These are phyloP conservation scores for Psidium friedrichsthalianum DNA, from an alignment of 345 rosid genomes.

Conservation along the genomic window DNA sequence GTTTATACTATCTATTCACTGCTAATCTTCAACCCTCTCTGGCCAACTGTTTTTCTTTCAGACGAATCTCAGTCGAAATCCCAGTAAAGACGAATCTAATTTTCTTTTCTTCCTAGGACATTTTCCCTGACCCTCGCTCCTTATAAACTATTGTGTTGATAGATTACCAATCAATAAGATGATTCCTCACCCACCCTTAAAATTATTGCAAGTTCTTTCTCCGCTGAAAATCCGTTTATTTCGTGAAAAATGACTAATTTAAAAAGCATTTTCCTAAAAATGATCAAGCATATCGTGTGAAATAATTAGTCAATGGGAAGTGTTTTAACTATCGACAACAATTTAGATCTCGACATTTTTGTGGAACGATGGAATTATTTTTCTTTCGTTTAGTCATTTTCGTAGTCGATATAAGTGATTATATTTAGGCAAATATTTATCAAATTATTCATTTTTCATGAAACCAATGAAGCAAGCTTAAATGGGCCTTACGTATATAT, in stretches of 20 bases:
- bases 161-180: background rate
- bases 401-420: background rate
- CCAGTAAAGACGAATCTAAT: background rate
- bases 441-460: background rate
- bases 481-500: background rate
- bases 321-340: background rate
- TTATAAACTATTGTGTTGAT: background rate
- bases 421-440: background rate
- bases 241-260: background rate
- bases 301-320: background rate
- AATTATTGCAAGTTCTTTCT: background rate
- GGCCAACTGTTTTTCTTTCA: background rate
- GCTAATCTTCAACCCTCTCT: background rate
- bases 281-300: background rate
- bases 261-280: background rate
- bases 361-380: background rate
- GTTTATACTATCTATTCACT: background rate
- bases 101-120: background rate
- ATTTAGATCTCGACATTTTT: background rate
- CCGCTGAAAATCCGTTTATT: background rate
- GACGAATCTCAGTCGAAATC: background rate
- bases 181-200: background rate
- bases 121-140: background rate
- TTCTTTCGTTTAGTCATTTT: background rate
- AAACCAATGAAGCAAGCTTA: background rate